phyloP scores from a whole-genome alignment of 805 yeast species.

The Ogataea haglerorum region DNA sequence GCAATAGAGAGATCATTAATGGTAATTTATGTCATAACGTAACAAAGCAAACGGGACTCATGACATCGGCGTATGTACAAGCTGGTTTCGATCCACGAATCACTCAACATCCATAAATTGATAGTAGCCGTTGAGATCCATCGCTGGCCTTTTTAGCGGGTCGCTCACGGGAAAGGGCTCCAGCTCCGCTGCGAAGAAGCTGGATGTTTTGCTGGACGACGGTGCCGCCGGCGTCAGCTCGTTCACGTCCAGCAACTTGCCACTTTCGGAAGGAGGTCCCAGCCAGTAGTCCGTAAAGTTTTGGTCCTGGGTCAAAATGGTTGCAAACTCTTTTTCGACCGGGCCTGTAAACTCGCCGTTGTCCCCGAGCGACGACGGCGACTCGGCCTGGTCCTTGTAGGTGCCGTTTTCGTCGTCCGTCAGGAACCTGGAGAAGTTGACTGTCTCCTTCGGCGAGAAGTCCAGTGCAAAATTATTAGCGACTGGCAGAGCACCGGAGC shows the following conservation, averaged over 20 bases:
- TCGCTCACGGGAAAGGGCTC: not conserved
- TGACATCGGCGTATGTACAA: constrained; percentile 4
- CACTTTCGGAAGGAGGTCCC: not conserved
- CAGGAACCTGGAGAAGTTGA: not conserved
- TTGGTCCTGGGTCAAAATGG: not conserved
- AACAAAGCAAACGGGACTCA: not conserved
- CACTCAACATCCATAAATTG: constrained; percentile 5
- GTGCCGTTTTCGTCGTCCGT: not conserved
- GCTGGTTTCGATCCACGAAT: not conserved
- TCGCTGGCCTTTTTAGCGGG: not conserved
- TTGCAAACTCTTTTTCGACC: constrained; percentile 3
- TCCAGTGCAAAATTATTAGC: not conserved
- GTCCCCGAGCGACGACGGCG: constrained; percentile 7
- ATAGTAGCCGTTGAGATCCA: not conserved
- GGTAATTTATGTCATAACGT: constrained; percentile 1
- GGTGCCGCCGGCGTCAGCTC: not conserved
- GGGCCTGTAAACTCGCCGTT: constrained; percentile 1
- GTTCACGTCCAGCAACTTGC: not conserved
- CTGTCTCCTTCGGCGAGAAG: not conserved
- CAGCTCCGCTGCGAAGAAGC: not conserved
- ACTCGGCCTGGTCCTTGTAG: constrained; percentile 5
- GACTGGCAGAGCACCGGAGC: not conserved
- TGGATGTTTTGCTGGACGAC: not conserved
- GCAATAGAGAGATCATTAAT: constrained; percentile 16
- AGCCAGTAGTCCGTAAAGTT: constrained; percentile 2